phyloP scores from a whole-genome alignment of 2,329 filamentous ascomycete genomes.

The Colletotrichum phormii region DNA sequence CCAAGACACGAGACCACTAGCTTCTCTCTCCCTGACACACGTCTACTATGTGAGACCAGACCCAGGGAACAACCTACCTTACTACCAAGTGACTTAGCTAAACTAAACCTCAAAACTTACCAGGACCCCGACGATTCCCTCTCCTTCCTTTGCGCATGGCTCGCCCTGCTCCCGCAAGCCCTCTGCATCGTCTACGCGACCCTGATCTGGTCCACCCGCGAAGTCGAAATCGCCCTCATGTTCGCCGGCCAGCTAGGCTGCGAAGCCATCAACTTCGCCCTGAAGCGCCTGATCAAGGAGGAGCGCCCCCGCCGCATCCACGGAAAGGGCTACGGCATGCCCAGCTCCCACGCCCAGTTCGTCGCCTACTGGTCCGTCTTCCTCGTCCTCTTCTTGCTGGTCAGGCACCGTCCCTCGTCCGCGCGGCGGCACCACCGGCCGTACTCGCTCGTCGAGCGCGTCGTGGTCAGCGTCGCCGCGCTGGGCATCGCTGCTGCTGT shows the following conservation, averaged over 20 bases:
- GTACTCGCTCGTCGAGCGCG: constrained; percentile 71
- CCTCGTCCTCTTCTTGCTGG: constrained; percentile 84
- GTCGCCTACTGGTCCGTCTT: constrained; percentile 91
- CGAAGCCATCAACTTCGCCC: constrained; percentile 87
- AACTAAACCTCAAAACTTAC: neutral
- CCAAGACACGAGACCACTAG: constrained; percentile 68
- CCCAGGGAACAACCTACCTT: constrained; percentile 74
- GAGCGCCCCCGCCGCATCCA: constrained; percentile 86
- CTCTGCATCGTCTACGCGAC: constrained; percentile 92
- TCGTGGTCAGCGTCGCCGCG: constrained; percentile 64
- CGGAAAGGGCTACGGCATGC: constrained; percentile 98
- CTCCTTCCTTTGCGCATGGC: constrained; percentile 91
- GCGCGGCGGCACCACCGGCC: constrained; percentile 50
- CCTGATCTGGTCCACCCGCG: constrained; percentile 89
- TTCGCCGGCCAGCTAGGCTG: constrained; percentile 92
- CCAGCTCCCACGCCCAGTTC: constrained; percentile 93
- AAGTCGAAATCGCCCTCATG: constrained; percentile 89
- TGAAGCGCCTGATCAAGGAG: constrained; percentile 94
- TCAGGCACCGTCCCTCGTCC: constrained; percentile 70
- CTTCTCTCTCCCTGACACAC: constrained; percentile 93
- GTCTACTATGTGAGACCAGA: constrained; percentile 78
- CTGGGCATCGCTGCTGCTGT: constrained; percentile 74
- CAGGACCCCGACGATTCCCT: constrained; percentile 84
- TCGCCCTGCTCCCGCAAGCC: constrained; percentile 92
- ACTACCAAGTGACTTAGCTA: constrained; percentile 75